phyloP scores from a whole-genome alignment of 352 stramenopile genomes.

The Thalassiosira delicatula region DNA sequence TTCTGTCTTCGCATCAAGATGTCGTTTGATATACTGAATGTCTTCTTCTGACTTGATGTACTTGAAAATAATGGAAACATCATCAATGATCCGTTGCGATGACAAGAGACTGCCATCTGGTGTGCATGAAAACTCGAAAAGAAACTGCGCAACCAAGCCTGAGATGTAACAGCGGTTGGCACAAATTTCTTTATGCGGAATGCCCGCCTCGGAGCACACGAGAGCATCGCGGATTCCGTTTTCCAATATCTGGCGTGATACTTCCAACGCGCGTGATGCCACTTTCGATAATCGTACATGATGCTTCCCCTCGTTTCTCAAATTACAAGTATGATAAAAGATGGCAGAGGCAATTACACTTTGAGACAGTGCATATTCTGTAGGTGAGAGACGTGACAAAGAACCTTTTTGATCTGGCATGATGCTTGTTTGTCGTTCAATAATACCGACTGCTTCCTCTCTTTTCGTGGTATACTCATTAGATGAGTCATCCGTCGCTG shows the following conservation, averaged over 20 bases:
- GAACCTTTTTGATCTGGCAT: constrained; percentile 59
- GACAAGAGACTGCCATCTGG: constrained; percentile 3
- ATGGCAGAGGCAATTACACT: constrained; percentile 63
- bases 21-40: constrained; percentile 47
- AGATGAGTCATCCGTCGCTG: constrained; percentile 38
- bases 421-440: constrained; percentile 45
- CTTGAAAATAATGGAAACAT: constrained; percentile 62
- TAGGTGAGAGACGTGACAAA: constrained; percentile 66
- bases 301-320: constrained; percentile 4
- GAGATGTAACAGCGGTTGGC: constrained; percentile 42
- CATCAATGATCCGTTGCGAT: constrained; percentile 38
- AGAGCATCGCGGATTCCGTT: constrained; percentile 70
- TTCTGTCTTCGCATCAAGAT: constrained; percentile 53
- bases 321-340: constrained; percentile 61
- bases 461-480: constrained; percentile 22
- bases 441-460: constrained; percentile 24
- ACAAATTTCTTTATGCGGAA: constrained; percentile 40
- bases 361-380: constrained; percentile 59
- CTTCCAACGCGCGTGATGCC: constrained; percentile 51
- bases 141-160: constrained; percentile 46
- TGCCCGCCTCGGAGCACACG: constrained; percentile 2
- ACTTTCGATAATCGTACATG: constrained; percentile 11
- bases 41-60: constrained; percentile 55
- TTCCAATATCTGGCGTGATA: constrained; percentile 76
- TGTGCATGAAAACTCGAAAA: constrained; percentile 52